phyloP scores from a whole-genome alignment of 257 asterid species.

The Primulina eburnea region DNA sequence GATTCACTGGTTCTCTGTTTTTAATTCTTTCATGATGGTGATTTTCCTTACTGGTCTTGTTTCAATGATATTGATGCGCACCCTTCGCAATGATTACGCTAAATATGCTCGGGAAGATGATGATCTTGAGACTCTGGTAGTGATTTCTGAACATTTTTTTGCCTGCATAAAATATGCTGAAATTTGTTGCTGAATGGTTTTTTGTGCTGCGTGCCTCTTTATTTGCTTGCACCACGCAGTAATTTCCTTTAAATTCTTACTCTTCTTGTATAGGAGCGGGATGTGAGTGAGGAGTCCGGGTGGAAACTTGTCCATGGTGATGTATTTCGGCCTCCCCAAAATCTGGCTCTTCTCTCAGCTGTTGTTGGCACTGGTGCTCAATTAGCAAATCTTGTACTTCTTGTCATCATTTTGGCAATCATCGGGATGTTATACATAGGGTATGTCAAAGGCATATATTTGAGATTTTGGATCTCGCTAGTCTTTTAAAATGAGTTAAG shows the following conservation, averaged over 20 bases:
- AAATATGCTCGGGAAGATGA: slow-evolving; percentile 75
- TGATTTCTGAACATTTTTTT: slow-evolving; percentile 11
- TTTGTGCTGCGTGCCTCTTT: slow-evolving; percentile 5
- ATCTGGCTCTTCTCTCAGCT: slow-evolving; percentile 71
- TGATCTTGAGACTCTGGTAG: slow-evolving; percentile 72
- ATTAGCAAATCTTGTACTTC: slow-evolving; percentile 65
- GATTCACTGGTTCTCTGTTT: slow-evolving; percentile 85
- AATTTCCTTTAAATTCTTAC: slow-evolving; percentile 5
- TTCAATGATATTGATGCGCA: slow-evolving; percentile 79
- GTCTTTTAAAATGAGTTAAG: not conserved
- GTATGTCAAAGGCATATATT: slow-evolving; percentile 36
- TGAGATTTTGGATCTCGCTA: slow-evolving; percentile 10
- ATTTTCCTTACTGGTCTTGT: slow-evolving; percentile 79
- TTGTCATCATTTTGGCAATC: slow-evolving; percentile 67
- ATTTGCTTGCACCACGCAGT: slow-evolving; percentile 1
- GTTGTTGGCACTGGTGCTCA: slow-evolving; percentile 94
- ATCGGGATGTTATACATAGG: slow-evolving; percentile 81
- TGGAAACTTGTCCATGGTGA: slow-evolving; percentile 98
- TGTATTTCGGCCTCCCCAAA: slow-evolving; percentile 74
- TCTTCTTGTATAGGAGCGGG: slow-evolving; percentile 60
- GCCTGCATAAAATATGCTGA: not conserved
- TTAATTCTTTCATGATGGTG: slow-evolving; percentile 84
- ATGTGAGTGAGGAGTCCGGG: slow-evolving; percentile 81
- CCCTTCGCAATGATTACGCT: slow-evolving; percentile 74
- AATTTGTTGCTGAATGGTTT: not conserved